A percentile compares a stretch with the other conserved stretches of the same genome.
These are phyloP conservation scores for Grammothele lineata DNA, from an alignment of 768 basidiomycete genomes.

Conservation along the genomic window DNA sequence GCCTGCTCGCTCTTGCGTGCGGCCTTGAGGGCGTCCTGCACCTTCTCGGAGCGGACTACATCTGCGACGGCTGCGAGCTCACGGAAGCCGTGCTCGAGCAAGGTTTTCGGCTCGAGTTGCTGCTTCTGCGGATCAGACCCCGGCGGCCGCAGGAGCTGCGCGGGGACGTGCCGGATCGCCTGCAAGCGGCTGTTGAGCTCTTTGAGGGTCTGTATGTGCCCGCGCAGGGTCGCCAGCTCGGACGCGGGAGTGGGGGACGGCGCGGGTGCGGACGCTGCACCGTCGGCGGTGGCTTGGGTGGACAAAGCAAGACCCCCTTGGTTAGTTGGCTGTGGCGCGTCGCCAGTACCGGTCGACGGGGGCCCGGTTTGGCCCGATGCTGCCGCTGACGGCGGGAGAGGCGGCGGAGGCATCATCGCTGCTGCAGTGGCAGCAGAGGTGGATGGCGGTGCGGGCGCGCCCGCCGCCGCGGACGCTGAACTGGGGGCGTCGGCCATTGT, in stretches of 20 bases:
- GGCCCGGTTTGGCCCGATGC: no score
- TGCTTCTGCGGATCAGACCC: constrained; percentile 23
- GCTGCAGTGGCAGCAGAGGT: not conserved
- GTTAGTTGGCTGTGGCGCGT: not conserved
- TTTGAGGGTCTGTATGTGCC: constrained; percentile 43
- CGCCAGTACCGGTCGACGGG: not conserved
- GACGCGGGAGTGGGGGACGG: constrained; percentile 4
- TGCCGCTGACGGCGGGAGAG: not conserved
- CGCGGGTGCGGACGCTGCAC: not conserved
- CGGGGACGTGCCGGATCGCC: constrained; percentile 42
- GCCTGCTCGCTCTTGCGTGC: constrained; percentile 52
- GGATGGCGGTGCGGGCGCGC: not conserved
- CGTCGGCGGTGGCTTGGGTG: not conserved
- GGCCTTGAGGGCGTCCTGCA: constrained; percentile 54
- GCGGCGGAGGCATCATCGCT: constrained; percentile 11
- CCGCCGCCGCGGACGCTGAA: no score
- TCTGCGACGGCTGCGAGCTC: constrained; percentile 46
- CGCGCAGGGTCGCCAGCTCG: constrained; percentile 7
- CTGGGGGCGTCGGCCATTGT: not conserved
- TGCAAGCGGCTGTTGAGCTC: constrained; percentile 44
- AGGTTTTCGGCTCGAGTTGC: constrained; percentile 7
- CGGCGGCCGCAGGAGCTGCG: constrained; percentile 39
- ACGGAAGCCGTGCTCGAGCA: constrained; percentile 34
- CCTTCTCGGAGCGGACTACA: constrained; percentile 41
- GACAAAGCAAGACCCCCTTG: no score